Evolutionary conservation across 2,329 filamentous ascomycete genomes (phyloP).

Genomic region (Penicillium aurantiogriseum): DNA sequence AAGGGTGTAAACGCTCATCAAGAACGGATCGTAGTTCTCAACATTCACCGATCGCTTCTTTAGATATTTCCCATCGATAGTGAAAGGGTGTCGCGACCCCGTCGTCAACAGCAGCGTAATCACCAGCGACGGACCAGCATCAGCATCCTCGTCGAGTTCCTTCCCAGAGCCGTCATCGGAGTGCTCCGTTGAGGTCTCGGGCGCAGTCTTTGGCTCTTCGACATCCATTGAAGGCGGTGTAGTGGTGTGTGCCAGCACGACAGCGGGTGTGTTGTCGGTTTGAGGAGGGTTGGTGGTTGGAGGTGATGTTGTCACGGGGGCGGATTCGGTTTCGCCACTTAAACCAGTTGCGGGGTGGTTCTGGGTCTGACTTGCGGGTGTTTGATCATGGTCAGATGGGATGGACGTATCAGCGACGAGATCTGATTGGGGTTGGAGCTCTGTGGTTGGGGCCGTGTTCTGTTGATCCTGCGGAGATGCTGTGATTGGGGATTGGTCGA

Average conservation of each 20-base stretch:
- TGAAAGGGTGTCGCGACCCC: constrained; percentile 83
- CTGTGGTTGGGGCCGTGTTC: background rate
- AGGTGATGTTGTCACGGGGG: constrained; percentile 19
- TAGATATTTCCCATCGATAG: constrained; percentile 83
- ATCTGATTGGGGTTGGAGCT: constrained; percentile 9
- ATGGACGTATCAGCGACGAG: constrained; percentile 12
- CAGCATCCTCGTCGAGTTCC: constrained; percentile 39
- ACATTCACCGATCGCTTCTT: constrained; percentile 75
- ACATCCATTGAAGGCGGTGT: constrained; percentile 21
- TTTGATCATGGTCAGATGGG: constrained; percentile 11
- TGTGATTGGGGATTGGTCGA: constrained; percentile 14
- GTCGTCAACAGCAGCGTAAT: constrained; percentile 82
- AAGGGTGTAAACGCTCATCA: constrained; percentile 87
- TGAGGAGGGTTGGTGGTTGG: constrained; percentile 7
- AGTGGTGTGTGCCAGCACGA: constrained; percentile 13
- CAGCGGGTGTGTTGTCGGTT: constrained; percentile 13
- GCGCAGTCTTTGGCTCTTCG: constrained; percentile 26
- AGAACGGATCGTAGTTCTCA: constrained; percentile 76
- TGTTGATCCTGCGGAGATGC: constrained; percentile 14
- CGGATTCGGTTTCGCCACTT: constrained; percentile 22
- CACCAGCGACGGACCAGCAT: constrained; percentile 37
- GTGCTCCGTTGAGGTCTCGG: constrained; percentile 23
- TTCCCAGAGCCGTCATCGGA: constrained; percentile 33
- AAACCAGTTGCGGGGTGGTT: constrained; percentile 21
- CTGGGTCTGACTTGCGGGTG: constrained; percentile 12